Percentiles rank a stretch among this genome's conserved stretches.
Conservation (phyloP, 208 protist species). For the Leishmania arabica region DNA sequence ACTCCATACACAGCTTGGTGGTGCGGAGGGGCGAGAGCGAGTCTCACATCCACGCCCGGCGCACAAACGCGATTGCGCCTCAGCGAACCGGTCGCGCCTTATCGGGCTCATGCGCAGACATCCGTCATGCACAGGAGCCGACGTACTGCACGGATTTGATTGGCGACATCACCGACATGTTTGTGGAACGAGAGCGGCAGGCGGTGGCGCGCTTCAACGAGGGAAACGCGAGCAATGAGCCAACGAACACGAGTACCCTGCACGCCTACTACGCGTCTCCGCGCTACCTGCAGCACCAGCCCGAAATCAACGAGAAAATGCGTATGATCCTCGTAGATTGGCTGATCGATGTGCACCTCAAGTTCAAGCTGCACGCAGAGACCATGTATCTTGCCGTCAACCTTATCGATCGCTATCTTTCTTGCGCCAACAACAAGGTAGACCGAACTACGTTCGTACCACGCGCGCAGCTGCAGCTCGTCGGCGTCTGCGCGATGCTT, state of each 20-base stretch:
- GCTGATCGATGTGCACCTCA: conserved; percentile 98
- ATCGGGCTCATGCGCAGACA: conserved; percentile 48
- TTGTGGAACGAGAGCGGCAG: conserved; percentile 69
- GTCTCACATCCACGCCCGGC: conserved; percentile 16
- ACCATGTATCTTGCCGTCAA: conserved; percentile 98
- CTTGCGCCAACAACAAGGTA: conserved; percentile 69
- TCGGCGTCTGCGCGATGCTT: conserved; percentile 93
- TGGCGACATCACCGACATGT: conserved; percentile 84
- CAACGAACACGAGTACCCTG: conserved; percentile 41
- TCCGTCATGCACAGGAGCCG: conserved; percentile 53
- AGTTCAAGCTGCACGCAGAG: conserved; percentile 97
- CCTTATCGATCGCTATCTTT: conserved; percentile 96
- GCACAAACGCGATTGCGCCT: conserved; percentile 12
- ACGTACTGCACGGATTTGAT: conserved; percentile 80
- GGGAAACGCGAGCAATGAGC: conserved; percentile 36
- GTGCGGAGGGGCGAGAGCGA: conserved; percentile 26
- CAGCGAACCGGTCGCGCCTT: conserved; percentile 18
- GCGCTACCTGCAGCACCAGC: conserved; percentile 84
- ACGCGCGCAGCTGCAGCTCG: conserved; percentile 95
- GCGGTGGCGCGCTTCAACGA: conserved; percentile 63
- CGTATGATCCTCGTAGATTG: conserved; percentile 98
- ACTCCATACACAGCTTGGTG: conserved; percentile 26
- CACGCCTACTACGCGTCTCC: conserved; percentile 74
- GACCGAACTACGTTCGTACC: conserved; percentile 52
- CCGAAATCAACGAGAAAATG: conserved; percentile 97